These are phyloP conservation scores for Phialophora verrucosa DNA, from an alignment of 2,329 filamentous ascomycete species.

Conservation along the genomic window DNA sequence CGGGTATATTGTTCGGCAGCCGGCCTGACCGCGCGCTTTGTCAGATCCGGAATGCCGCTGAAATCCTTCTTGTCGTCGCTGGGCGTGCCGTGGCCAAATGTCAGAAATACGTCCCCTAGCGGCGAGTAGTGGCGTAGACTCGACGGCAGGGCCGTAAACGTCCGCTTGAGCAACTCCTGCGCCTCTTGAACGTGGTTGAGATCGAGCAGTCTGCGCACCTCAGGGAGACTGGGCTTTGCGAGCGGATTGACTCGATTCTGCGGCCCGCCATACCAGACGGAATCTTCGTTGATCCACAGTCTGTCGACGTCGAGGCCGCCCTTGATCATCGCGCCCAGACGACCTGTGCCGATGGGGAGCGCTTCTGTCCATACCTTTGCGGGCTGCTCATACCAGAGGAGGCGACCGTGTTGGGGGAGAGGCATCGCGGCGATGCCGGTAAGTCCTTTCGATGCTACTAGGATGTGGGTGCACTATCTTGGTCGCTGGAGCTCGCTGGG, in stretches of 20 bases:
- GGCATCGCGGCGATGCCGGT: background rate
- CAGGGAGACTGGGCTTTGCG: slow-evolving; percentile 11
- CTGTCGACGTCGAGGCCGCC: slow-evolving; percentile 34
- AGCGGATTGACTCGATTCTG: slow-evolving; percentile 17
- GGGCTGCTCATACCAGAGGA: slow-evolving; percentile 52
- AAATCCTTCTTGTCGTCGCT: slow-evolving; percentile 14
- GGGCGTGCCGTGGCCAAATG: slow-evolving; percentile 41
- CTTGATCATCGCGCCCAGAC: slow-evolving; percentile 45
- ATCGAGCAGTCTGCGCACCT: slow-evolving; percentile 12
- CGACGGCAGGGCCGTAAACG: slow-evolving; percentile 5
- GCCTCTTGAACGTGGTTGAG: slow-evolving; percentile 12
- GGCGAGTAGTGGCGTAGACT: slow-evolving; percentile 54
- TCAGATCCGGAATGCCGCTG: slow-evolving; percentile 8
- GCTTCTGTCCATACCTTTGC: slow-evolving; percentile 48
- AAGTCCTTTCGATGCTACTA: too few species aligned
- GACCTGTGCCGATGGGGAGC: slow-evolving; percentile 58
- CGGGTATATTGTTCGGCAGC: slow-evolving; percentile 42
- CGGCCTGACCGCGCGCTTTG: slow-evolving; percentile 35
- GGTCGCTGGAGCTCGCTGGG: too few species aligned
- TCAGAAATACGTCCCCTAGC: slow-evolving; percentile 48
- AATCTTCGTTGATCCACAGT: slow-evolving; percentile 41
- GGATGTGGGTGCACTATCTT: too few species aligned
- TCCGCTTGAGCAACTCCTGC: slow-evolving; percentile 9
- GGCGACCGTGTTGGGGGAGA: slow-evolving; percentile 1
- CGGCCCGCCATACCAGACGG: slow-evolving; percentile 41